A percentile compares a stretch with the other conserved stretches of the same genome.
These are phyloP conservation scores for Lactarius indigo DNA, from an alignment of 768 basidiomycete species.

Conservation along the genomic window DNA sequence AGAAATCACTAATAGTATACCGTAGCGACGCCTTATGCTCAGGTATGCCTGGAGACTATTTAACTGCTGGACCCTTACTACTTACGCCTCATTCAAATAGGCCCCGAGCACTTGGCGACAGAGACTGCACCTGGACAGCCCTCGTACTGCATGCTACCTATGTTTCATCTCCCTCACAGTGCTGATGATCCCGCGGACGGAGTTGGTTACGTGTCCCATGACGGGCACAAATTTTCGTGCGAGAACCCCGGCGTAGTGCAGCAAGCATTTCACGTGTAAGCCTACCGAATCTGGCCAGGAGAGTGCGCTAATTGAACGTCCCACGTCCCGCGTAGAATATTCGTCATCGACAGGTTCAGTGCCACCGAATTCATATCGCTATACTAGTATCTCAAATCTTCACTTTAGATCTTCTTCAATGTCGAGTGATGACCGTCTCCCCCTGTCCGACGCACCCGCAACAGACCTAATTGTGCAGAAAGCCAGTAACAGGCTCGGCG, in stretches of 20 bases:
- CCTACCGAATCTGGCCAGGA: not conserved
- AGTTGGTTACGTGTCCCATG: constrained; percentile 48
- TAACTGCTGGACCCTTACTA: not conserved
- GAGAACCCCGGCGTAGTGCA: constrained; percentile 50
- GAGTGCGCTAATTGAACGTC: not conserved
- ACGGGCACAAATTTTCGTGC: constrained; percentile 55
- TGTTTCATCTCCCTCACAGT: constrained; percentile 44
- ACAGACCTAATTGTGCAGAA: not conserved
- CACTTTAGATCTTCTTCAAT: not conserved
- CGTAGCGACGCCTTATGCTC: constrained; percentile 50
- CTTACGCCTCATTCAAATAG: constrained; percentile 30
- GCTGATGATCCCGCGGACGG: constrained; percentile 32
- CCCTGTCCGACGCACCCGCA: constrained; percentile 10
- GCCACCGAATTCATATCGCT: not conserved
- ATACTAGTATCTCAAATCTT: not conserved
- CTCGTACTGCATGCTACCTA: constrained; percentile 52
- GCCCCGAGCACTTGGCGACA: constrained; percentile 44
- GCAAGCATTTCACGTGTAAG: constrained; percentile 60
- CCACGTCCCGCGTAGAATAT: constrained; percentile 35
- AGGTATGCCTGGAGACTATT: constrained; percentile 33
- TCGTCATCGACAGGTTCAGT: constrained; percentile 52
- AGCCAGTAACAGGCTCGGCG: not conserved
- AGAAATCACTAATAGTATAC: constrained; percentile 3
- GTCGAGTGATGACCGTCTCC: constrained; percentile 35
- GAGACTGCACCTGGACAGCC: constrained; percentile 37